Evolutionary conservation across 1,284 basidiomycete genomes (phyloP).

Genomic region (Rhodofomes roseus): DNA sequence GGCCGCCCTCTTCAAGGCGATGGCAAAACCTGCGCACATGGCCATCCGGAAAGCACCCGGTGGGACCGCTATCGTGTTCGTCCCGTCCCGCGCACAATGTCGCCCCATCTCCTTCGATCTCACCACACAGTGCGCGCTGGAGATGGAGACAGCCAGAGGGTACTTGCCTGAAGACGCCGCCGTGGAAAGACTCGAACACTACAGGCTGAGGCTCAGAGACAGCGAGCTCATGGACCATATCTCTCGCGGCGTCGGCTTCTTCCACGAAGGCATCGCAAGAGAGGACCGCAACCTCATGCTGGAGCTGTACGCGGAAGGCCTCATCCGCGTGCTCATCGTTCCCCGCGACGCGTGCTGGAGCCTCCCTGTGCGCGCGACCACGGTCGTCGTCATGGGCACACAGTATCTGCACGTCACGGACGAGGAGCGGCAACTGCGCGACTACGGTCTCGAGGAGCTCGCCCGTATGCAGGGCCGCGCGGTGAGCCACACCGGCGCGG

Average conservation of each 20-base stretch:
- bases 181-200: conserved; percentile 58
- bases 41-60: conserved; percentile 47
- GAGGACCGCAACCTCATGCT: conserved; percentile 78
- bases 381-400: conserved; percentile 90
- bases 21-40: conserved; percentile 88
- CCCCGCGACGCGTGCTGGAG: conserved; percentile 87
- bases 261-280: conserved; percentile 71
- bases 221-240: conserved; percentile 68
- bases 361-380: conserved; percentile 74
- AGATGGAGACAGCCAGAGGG: conserved; percentile 68
- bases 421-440: conserved; percentile 67
- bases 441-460: conserved; percentile 82
- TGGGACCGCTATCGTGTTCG: conserved; percentile 79
- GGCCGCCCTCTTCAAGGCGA: conserved; percentile 83
- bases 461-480: conserved; percentile 91
- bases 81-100: conserved; percentile 85
- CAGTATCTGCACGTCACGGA: conserved; percentile 67
- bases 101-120: conserved; percentile 78
- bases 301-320: conserved; percentile 79
- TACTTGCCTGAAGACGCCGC: conserved; percentile 60
- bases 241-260: conserved; percentile 88
- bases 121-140: conserved; percentile 83
- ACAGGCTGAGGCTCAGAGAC: conserved; percentile 64
- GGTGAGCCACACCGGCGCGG: conserved; percentile 56
- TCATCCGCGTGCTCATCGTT: conserved; percentile 80